These are phyloP conservation scores for Salinomyces thailandicus DNA, from an alignment of 2,329 filamentous ascomycete species.

Conservation along the genomic window DNA sequence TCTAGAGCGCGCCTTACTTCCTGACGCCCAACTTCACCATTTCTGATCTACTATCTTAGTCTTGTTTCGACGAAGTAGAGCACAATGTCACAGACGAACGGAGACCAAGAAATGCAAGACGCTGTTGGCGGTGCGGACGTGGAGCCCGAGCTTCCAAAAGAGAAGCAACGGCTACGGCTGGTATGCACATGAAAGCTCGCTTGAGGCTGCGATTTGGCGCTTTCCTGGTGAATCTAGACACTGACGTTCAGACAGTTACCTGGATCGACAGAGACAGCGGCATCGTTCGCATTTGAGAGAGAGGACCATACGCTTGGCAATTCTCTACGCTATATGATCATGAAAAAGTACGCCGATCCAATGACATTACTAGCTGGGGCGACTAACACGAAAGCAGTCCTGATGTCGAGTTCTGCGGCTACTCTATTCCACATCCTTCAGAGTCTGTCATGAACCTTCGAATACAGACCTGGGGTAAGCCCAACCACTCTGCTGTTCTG, in stretches of 20 bases:
- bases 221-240: too few species aligned
- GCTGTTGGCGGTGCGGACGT: slow-evolving; percentile 37
- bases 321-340: slow-evolving; percentile 85
- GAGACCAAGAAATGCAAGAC: slow-evolving; percentile 29
- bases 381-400: slow-evolving; percentile 49
- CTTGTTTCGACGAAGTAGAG: background rate
- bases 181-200: slow-evolving; percentile 24
- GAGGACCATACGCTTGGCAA: slow-evolving; percentile 96
- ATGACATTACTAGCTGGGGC: background rate
- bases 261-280: slow-evolving; percentile 72
- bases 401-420: slow-evolving; percentile 94
- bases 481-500: background rate
- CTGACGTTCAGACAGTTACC: slow-evolving; percentile 50
- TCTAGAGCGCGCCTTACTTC: too few species aligned
- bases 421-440: slow-evolving; percentile 93
- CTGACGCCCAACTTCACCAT: too few species aligned
- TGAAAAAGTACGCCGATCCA: slow-evolving; percentile 97
- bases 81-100: slow-evolving; percentile 13
- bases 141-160: slow-evolving; percentile 26
- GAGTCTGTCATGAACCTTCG: slow-evolving; percentile 94
- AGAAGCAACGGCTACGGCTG: slow-evolving; percentile 36
- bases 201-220: too few species aligned
- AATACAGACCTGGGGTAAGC: slow-evolving; percentile 87
- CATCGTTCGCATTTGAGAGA: slow-evolving; percentile 86
- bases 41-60: too few species aligned